Evolutionary conservation across 2,329 filamentous ascomycete genomes (phyloP), one percentile per base, ranked within the genome.

Genomic region (Lachnellula occidentalis): DNA sequence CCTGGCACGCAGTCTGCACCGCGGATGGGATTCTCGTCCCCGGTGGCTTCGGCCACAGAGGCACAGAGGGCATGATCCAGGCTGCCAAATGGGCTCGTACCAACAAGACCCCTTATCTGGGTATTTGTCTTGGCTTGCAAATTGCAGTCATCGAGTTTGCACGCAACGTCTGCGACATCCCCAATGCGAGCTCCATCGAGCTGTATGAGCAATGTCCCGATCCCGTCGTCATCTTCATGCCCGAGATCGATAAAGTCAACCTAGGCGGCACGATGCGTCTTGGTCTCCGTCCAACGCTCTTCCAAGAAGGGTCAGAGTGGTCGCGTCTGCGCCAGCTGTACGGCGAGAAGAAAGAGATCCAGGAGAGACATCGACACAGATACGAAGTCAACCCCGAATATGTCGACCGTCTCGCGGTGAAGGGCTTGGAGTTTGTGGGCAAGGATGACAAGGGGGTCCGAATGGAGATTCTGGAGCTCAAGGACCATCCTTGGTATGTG

Each of bases 91-190:
- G 88, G 86, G 92, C 92, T 1, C 85, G 94, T 53, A 86, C 87
- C 61, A 85, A 90, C 64, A 85, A 87, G 58, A 82, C 82, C 3
- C 91, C 91, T 1, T 96, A 87, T 73, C 79, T 97, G 1, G 94
- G 94, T 56, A 87, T 97, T 59, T 96, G 92, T 69, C 77, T 96
- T 21, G 65, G 66, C 5, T 64, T 69, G 62, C 94, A 97, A 71
- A 81, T 96, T 46, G 91, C 92, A 19, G 90, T 96, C 46, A 87
- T 96, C 62, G 92, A 97, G 71, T 90, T 84, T 64, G 90, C 91
- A 1, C 84, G 91, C 42, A 85, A 90, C 61, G 76, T 92, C 1
- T 88, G 84, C 72, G 81, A 81, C 27, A 78, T 91, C 58, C 64
- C 74, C 3, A 72, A 76, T 43, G 67, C 67, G 14, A 60, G 51